A percentile compares a stretch with the other conserved stretches of the same genome.
Conservation (phyloP, 2,329 filamentous ascomycete genomes). For the Verticillium tricorpus region DNA sequence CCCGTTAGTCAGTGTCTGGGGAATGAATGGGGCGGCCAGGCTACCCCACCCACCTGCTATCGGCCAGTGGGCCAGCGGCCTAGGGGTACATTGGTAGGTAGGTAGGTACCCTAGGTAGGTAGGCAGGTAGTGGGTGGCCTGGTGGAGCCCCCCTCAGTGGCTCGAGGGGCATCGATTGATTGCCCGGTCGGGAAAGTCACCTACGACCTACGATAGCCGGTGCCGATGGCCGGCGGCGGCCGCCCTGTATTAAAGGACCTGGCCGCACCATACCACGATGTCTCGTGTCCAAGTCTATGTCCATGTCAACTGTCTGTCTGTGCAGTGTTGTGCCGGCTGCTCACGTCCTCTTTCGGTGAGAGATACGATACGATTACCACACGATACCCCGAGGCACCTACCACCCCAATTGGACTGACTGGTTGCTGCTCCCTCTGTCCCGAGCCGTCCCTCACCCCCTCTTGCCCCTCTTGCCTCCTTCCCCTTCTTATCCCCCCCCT, state of each 20-base stretch:
- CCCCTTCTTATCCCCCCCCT: neutral
- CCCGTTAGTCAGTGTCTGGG: conserved; percentile 3
- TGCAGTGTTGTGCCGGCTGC: neutral
- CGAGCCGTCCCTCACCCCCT: neutral
- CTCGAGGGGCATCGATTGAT: neutral
- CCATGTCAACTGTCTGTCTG: neutral
- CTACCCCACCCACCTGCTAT: conserved; percentile 13
- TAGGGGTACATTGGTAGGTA: too few relatives aligned
- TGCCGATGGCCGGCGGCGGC: neutral
- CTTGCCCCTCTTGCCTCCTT: neutral
- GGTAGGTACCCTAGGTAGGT: too few relatives aligned
- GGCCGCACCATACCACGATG: conserved; percentile 6
- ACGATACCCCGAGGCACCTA: neutral
- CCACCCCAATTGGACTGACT: neutral
- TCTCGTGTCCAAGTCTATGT: conserved; percentile 2
- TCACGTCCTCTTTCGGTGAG: neutral
- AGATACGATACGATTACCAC: neutral
- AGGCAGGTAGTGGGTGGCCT: too few relatives aligned
- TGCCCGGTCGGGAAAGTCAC: neutral
- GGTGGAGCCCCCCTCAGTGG: too few relatives aligned
- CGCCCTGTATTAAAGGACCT: conserved; percentile 4
- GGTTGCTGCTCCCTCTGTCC: neutral
- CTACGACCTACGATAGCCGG: neutral
- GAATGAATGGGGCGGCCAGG: neutral
- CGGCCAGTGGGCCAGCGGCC: neutral